Evolutionary conservation across 2,329 filamentous ascomycete genomes (phyloP).

Genomic region (Colletotrichum paranaense): DNA sequence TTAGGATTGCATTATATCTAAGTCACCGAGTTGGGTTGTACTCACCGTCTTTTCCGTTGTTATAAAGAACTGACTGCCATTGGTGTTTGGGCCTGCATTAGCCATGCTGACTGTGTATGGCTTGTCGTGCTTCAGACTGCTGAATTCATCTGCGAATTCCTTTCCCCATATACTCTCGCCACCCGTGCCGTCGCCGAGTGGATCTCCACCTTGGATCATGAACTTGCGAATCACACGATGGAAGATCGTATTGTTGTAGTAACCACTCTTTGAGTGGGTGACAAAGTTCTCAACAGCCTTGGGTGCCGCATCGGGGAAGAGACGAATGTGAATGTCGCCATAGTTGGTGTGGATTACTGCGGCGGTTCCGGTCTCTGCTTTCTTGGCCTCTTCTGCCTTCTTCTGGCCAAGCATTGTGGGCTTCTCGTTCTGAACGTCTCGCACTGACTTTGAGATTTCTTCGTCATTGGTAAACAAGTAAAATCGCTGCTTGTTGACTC

Average conservation of each 20-base stretch:
- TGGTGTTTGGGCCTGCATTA: constrained; percentile 94
- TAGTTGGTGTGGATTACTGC: constrained; percentile 92
- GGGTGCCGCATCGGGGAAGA: constrained; percentile 93
- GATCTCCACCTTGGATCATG: constrained; percentile 94
- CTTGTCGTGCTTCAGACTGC: constrained; percentile 90
- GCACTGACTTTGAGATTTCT: constrained; percentile 82
- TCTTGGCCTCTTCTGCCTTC: constrained; percentile 68
- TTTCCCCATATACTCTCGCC: constrained; percentile 94
- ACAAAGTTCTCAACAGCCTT: constrained; percentile 98
- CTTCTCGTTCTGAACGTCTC: constrained; percentile 96
- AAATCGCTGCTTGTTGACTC: constrained; percentile 88
- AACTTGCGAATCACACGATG: constrained; percentile 97
- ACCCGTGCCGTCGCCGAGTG: constrained; percentile 87
- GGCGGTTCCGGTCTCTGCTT: constrained; percentile 78
- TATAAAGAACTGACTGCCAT: constrained; percentile 98
- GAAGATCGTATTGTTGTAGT: constrained; percentile 98
- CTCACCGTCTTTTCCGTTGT: constrained; percentile 93
- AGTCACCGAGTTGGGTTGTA: constrained; percentile 37
- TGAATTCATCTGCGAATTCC: constrained; percentile 95
- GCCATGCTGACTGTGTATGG: constrained; percentile 98
- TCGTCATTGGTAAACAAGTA: constrained; percentile 98
- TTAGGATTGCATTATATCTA: constrained; percentile 14
- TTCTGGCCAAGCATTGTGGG: constrained; percentile 74
- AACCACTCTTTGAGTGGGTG: constrained; percentile 87
- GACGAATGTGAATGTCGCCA: constrained; percentile 91